These are phyloP conservation scores for Beauveria scarabaeidicola DNA, from an alignment of 2,329 filamentous ascomycete species.

Conservation along the genomic window DNA sequence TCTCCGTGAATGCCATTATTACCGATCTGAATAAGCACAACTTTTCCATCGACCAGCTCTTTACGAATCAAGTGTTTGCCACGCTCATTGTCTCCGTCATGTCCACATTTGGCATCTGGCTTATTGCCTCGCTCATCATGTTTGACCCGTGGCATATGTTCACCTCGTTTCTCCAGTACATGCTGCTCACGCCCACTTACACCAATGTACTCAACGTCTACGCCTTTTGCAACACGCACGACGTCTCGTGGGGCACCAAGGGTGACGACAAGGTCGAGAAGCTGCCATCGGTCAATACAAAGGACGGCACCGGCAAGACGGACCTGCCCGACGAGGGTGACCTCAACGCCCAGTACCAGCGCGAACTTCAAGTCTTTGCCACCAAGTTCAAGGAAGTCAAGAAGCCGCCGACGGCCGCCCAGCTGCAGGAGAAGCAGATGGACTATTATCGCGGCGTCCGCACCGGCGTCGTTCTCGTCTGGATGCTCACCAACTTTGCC, in stretches of 20 bases:
- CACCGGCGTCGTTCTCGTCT: slow-evolving; percentile 81
- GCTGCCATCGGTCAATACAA: slow-evolving; percentile 78
- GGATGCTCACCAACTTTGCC: slow-evolving; percentile 95
- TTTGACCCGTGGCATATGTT: slow-evolving; percentile 99
- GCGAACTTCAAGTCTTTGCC: slow-evolving; percentile 66
- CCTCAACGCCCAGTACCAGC: slow-evolving; percentile 89
- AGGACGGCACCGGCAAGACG: slow-evolving; percentile 84
- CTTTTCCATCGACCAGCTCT: slow-evolving; percentile 65
- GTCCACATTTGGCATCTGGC: slow-evolving; percentile 89
- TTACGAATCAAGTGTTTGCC: slow-evolving; percentile 84
- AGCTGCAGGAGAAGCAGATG: slow-evolving; percentile 74
- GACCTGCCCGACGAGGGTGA: slow-evolving; percentile 93
- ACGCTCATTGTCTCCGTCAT: slow-evolving; percentile 86
- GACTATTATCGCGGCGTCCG: slow-evolving; percentile 98
- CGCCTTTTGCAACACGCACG: slow-evolving; percentile 96
- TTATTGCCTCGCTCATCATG: slow-evolving; percentile 86
- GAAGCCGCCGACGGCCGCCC: slow-evolving; percentile 44
- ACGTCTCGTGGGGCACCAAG: slow-evolving; percentile 97
- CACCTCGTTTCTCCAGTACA: slow-evolving; percentile 90
- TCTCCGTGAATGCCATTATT: slow-evolving; percentile 81
- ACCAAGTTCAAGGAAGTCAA: slow-evolving; percentile 67
- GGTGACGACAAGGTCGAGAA: slow-evolving; percentile 94
- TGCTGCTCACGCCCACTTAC: slow-evolving; percentile 89
- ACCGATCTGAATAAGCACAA: slow-evolving; percentile 50
- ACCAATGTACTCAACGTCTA: slow-evolving; percentile 99